A percentile compares a stretch with the other conserved stretches of the same genome.
Evolutionary conservation across 2,329 filamentous ascomycete genomes (phyloP).

Genomic region (Diaporthe sp.): DNA sequence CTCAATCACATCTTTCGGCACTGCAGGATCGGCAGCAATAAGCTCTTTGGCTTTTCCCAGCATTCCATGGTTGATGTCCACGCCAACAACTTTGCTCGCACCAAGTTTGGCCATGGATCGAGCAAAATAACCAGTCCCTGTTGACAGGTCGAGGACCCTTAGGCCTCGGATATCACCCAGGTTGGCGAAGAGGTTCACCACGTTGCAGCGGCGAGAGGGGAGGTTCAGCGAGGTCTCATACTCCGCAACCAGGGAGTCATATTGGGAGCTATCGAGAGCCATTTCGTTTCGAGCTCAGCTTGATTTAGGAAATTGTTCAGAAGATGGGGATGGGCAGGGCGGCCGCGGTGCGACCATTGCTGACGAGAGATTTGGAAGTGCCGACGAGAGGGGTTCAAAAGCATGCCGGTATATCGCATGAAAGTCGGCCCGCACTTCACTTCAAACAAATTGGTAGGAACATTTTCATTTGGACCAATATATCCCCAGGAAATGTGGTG

Average conservation of each 20-base stretch:
- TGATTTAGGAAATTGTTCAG: background rate
- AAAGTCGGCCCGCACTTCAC: background rate
- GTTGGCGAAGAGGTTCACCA: background rate
- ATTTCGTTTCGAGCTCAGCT: background rate
- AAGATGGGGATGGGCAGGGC: too few species aligned
- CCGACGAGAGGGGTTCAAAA: background rate
- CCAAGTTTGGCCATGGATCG: background rate
- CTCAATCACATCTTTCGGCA: background rate
- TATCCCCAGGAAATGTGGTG: background rate
- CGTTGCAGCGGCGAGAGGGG: conserved; percentile 1
- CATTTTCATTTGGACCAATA: background rate
- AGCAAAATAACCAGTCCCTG: background rate
- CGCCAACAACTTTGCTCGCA: background rate
- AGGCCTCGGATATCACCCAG: background rate
- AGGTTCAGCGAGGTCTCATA: conserved; percentile 1
- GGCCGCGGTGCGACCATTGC: background rate
- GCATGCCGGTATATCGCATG: background rate
- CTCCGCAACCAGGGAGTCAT: background rate
- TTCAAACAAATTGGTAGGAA: background rate
- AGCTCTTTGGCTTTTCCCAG: conserved; percentile 1
- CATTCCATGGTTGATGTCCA: conserved; percentile 10
- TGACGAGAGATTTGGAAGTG: background rate
- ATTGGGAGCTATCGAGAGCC: background rate
- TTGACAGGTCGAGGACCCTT: background rate
- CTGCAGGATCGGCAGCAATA: background rate